These are phyloP conservation scores for Ascochyta koolunga DNA, from an alignment of 2,329 filamentous ascomycete species.

Conservation along the genomic window DNA sequence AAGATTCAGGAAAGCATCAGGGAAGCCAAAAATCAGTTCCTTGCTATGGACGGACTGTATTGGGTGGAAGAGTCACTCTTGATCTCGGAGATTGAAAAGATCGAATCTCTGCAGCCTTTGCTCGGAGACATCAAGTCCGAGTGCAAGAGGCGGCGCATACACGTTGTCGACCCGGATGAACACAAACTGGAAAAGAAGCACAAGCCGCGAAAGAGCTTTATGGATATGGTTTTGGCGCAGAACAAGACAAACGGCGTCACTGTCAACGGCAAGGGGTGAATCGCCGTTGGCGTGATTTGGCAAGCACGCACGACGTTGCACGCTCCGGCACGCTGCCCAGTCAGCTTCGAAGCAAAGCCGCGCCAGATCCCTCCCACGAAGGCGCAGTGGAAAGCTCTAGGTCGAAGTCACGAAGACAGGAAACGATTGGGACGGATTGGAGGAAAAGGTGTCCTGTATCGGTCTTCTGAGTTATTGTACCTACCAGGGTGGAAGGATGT, in stretches of 20 bases:
- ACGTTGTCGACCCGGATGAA: constrained; percentile 26
- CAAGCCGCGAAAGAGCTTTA: constrained; percentile 45
- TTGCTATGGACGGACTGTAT: constrained; percentile 47
- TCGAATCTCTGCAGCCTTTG: constrained; percentile 35
- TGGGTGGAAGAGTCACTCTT: constrained; percentile 45
- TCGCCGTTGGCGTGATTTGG: not conserved
- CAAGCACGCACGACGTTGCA: not conserved
- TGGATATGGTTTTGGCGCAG: constrained; percentile 41
- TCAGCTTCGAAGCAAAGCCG: not conserved
- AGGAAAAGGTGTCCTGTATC: constrained; percentile 5
- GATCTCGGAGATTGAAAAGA: constrained; percentile 37
- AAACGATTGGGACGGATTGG: constrained; percentile 44
- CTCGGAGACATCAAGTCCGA: constrained; percentile 38
- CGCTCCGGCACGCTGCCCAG: not conserved
- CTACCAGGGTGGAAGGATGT: not conserved
- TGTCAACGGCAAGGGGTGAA: constrained; percentile 36
- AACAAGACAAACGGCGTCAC: constrained; percentile 31
- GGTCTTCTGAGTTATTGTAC: constrained; percentile 10
- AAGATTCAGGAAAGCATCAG: constrained; percentile 45
- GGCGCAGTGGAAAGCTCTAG: not conserved
- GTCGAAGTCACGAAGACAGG: constrained; percentile 39
- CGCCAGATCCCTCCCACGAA: not conserved
- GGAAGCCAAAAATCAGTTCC: constrained; percentile 45
- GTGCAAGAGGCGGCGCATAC: constrained; percentile 34
- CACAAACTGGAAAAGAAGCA: constrained; percentile 32